These are phyloP conservation scores for Ascomycota sp. DNA, from an alignment of 2,329 filamentous ascomycete genomes.

Conservation along the genomic window DNA sequence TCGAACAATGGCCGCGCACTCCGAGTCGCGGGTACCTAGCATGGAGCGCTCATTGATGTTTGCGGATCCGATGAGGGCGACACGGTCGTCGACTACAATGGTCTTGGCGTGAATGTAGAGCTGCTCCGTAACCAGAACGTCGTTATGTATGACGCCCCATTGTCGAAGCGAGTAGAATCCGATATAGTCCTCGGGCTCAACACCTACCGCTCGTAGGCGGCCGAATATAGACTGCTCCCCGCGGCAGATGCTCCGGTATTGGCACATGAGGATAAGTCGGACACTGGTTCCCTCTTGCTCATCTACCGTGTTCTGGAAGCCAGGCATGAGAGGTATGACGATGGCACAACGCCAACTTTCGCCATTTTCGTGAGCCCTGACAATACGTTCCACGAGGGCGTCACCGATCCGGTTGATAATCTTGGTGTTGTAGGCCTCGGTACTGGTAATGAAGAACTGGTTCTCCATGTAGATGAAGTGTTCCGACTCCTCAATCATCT, in stretches of 20 bases:
- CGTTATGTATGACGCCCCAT: conserved; percentile 77
- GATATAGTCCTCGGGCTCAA: conserved; percentile 88
- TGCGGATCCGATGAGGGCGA: conserved; percentile 84
- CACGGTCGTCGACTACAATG: conserved; percentile 84
- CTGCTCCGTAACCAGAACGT: conserved; percentile 77
- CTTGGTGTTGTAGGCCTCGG: conserved; percentile 63
- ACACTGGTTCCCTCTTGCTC: conserved; percentile 86
- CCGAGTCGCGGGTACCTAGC: conserved; percentile 77
- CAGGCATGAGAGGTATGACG: conserved; percentile 88
- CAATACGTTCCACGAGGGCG: conserved; percentile 76
- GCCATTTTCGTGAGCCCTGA: conserved; percentile 57
- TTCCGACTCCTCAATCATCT: conserved; percentile 83
- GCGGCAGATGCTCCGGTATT: conserved; percentile 86
- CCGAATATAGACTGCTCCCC: conserved; percentile 85
- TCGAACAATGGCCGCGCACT: conserved; percentile 70
- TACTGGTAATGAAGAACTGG: conserved; percentile 92
- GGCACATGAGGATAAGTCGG: conserved; percentile 85
- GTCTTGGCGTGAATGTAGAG: conserved; percentile 95
- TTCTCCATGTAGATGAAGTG: conserved; percentile 98
- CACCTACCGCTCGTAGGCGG: conserved; percentile 51
- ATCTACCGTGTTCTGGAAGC: conserved; percentile 91
- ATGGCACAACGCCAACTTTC: conserved; percentile 83
- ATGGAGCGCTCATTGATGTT: conserved; percentile 98
- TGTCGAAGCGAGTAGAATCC: conserved; percentile 80
- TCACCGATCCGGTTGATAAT: conserved; percentile 89